These are phyloP conservation scores for Osmanthus fragrans DNA, from an alignment of 257 asterid species.

Conservation along the genomic window DNA sequence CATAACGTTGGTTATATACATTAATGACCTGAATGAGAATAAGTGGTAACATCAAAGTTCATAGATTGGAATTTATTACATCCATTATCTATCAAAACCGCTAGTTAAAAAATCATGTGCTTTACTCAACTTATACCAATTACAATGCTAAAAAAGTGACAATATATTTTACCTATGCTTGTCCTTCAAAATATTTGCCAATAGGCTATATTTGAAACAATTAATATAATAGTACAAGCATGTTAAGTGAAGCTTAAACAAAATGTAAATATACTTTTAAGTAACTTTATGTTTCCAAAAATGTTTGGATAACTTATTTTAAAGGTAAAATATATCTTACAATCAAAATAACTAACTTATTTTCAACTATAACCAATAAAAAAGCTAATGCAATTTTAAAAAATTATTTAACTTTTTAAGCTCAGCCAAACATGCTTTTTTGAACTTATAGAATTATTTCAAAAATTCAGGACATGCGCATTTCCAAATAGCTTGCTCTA, in stretches of 20 bases:
- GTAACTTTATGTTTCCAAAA: neutral
- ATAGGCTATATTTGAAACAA: neutral
- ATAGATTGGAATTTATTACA: neutral
- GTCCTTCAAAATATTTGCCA: neutral
- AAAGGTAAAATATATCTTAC: no score
- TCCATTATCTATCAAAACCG: neutral
- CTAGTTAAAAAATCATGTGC: neutral
- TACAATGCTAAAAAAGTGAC: neutral
- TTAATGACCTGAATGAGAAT: conserved; percentile 65
- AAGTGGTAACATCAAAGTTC: neutral
- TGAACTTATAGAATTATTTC: neutral
- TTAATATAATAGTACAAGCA: neutral
- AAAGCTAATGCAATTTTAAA: neutral
- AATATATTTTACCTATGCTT: neutral
- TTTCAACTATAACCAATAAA: neutral
- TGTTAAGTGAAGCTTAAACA: neutral
- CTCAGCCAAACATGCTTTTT: neutral
- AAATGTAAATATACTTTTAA: neutral
- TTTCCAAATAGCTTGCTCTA: neutral
- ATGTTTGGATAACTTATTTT: no score
- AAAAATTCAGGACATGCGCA: neutral
- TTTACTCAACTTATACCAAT: neutral
- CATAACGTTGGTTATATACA: conserved; percentile 84
- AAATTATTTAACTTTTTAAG: neutral
- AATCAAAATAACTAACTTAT: neutral